phyloP scores from a whole-genome alignment of 83 land plant genomes.

The Diphasiastrum complanatum region DNA sequence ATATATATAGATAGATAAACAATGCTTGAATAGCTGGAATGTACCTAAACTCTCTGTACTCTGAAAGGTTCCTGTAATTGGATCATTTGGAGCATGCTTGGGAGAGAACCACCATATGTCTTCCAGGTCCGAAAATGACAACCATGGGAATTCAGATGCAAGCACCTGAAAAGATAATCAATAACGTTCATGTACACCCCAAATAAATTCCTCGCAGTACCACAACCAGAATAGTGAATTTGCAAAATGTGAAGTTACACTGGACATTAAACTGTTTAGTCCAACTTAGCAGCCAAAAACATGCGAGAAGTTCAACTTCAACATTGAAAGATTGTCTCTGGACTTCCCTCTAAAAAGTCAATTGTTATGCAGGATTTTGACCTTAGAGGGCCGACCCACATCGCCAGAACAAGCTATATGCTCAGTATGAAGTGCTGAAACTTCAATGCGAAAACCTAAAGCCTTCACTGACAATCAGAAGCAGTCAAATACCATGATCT shows the following conservation, averaged over 20 bases:
- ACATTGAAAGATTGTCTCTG: no score
- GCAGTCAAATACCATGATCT: no score
- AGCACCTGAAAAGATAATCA: slow-evolving; percentile 31
- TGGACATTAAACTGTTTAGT: no score
- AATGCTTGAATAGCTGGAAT: no score
- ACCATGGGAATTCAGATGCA: slow-evolving; percentile 36
- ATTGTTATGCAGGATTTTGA: no score
- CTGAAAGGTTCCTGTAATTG: slow-evolving; percentile 22
- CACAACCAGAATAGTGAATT: no score
- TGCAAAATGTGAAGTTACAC: no score
- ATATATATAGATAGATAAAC: no score
- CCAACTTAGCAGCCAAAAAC: no score
- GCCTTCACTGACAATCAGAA: background rate
- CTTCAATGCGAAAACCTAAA: slow-evolving; percentile 22
- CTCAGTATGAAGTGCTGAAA: slow-evolving; percentile 30
- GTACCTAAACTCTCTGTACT: slow-evolving; percentile 33
- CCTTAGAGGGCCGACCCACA: slow-evolving; percentile 34
- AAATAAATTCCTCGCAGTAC: background rate
- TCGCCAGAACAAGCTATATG: slow-evolving; percentile 31
- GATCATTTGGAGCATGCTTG: slow-evolving; percentile 25
- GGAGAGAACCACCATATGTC: slow-evolving; percentile 40
- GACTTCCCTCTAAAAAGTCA: no score
- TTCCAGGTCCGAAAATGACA: slow-evolving; percentile 22
- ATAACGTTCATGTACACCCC: background rate
- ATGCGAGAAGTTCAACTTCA: no score